Percentiles rank a stretch among this genome's conserved stretches.
Evolutionary conservation across 495 filamentous ascomycete genomes (phyloP).

Genomic region (Poronia punctata): DNA sequence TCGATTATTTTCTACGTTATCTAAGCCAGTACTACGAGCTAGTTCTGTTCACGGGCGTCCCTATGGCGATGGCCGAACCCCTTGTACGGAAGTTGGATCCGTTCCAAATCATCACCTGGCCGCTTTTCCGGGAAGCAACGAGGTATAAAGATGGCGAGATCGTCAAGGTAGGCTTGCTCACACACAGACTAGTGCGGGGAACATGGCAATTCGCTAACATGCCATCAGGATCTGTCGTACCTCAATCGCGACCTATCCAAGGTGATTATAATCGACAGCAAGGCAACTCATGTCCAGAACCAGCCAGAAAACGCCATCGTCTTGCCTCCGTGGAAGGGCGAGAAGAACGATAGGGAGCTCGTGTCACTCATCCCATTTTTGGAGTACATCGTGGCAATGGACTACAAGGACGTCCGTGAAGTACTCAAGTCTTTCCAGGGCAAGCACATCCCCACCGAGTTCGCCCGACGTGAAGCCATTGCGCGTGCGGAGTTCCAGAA

Average conservation of each 20-base stretch:
- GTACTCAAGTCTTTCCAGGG: conserved; percentile 85
- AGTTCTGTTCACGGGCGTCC: conserved; percentile 86
- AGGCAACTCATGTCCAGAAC: conserved; percentile 65
- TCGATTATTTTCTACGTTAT: conserved; percentile 96
- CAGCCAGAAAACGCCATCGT: conserved; percentile 95
- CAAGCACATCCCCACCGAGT: conserved; percentile 77
- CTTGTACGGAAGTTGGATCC: conserved; percentile 90
- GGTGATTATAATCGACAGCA: conserved; percentile 86
- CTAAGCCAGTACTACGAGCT: conserved; percentile 96
- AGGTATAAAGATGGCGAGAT: conserved; percentile 92
- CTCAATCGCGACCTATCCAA: conserved; percentile 93
- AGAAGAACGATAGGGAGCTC: conserved; percentile 72
- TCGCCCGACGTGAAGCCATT: conserved; percentile 77
- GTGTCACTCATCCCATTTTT: conserved; percentile 89
- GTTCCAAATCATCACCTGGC: conserved; percentile 94
- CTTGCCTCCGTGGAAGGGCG: conserved; percentile 81
- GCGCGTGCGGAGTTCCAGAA: conserved; percentile 74
- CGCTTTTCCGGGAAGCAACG: conserved; percentile 88
- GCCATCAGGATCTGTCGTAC: conserved; percentile 76
- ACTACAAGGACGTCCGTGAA: conserved; percentile 72
- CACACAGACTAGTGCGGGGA: conserved; percentile 7
- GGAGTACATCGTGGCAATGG: conserved; percentile 93
- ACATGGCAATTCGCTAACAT: not conserved
- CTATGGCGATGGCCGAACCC: conserved; percentile 73
- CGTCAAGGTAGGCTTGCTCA: conserved; percentile 66